Evolutionary conservation across 139 green algal species (phyloP).

Genomic region (Coelastrella sp.): DNA sequence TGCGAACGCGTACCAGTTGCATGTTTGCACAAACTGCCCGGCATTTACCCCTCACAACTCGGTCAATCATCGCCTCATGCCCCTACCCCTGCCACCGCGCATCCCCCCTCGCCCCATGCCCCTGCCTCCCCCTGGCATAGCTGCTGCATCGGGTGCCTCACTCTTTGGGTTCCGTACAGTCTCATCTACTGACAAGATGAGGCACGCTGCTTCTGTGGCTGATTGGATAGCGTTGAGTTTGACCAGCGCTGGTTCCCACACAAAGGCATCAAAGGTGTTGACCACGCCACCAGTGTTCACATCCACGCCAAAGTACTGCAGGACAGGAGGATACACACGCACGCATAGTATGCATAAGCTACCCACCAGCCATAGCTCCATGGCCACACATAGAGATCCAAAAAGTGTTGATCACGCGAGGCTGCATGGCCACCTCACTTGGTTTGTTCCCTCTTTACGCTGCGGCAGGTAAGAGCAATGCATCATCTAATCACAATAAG

Average conservation of each 20-base stretch:
- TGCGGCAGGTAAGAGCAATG: too few species aligned
- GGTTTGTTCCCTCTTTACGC: too few species aligned
- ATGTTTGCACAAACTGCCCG: too few species aligned
- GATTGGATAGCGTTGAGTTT: conserved; percentile 96
- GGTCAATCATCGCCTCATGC: conserved; percentile 65
- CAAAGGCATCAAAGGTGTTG: conserved; percentile 94
- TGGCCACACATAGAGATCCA: too few species aligned
- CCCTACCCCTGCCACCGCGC: conserved; percentile 55
- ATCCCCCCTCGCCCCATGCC: conserved; percentile 49
- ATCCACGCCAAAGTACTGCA: conserved; percentile 92
- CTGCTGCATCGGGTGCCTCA: conserved; percentile 68
- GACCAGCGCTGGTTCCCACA: conserved; percentile 97
- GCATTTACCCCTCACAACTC: too few species aligned
- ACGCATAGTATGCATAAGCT: too few species aligned
- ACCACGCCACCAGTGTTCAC: conserved; percentile 95
- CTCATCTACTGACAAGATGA: conserved; percentile 98
- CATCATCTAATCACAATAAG: too few species aligned
- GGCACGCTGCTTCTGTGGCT: conserved; percentile 95
- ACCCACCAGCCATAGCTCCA: too few species aligned
- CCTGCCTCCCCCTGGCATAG: conserved; percentile 49
- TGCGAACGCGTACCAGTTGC: too few species aligned
- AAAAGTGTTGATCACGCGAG: too few species aligned
- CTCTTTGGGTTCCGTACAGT: conserved; percentile 94
- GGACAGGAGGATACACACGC: neutral
- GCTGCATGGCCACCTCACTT: too few species aligned